Conservation (phyloP, 1,284 basidiomycete species). For the Boletus semigastroideus region DNA sequence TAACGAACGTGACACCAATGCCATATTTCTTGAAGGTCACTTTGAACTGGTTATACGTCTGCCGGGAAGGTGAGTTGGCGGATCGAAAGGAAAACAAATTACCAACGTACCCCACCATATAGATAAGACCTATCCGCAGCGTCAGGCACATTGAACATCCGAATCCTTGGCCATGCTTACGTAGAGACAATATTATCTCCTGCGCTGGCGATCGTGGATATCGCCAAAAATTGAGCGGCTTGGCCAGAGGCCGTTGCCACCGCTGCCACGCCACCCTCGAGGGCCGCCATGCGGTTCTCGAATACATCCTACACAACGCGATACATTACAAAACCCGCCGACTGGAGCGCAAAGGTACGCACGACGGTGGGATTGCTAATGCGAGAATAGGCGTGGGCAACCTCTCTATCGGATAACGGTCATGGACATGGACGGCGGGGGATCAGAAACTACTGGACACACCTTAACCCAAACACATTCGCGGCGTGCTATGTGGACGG, state of each 20-base stretch:
- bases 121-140: conserved; percentile 48
- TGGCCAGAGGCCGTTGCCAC: conserved; percentile 81
- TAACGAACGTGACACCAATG: conserved; percentile 78
- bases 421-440: background rate
- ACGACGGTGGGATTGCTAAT: conserved; percentile 85
- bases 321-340: too few species aligned
- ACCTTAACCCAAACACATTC: conserved; percentile 80
- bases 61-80: conserved; percentile 1
- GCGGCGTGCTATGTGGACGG: conserved; percentile 64
- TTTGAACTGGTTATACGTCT: conserved; percentile 91
- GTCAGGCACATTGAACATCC: too few species aligned
- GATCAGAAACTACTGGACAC: conserved; percentile 7
- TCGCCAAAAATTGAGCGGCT: conserved; percentile 79
- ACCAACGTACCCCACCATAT: conserved; percentile 60
- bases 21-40: conserved; percentile 78
- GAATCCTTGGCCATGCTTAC: conserved; percentile 33
- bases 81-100: too few species aligned
- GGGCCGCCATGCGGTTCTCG: conserved; percentile 80
- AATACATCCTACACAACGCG: conserved; percentile 60
- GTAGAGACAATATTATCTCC: conserved; percentile 85
- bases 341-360: conserved; percentile 27
- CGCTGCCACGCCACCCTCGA: conserved; percentile 82
- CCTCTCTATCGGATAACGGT: conserved; percentile 40
- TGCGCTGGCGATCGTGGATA: conserved; percentile 60
- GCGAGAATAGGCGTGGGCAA: conserved; percentile 77